phyloP scores from a whole-genome alignment of 2,329 filamentous ascomycete genomes.

The Arthrobotrys musiformis region DNA sequence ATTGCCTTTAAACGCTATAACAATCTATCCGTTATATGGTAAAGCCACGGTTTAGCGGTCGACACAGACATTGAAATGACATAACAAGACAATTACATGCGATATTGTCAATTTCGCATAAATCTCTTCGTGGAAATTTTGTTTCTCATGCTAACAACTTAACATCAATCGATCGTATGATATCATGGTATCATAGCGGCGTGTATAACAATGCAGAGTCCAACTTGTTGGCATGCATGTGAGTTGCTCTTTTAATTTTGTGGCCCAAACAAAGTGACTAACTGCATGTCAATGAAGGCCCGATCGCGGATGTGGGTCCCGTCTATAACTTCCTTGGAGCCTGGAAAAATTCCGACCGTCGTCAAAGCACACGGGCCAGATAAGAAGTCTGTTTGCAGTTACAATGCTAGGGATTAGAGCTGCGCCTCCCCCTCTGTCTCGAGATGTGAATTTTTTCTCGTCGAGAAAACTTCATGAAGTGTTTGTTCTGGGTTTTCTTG shows the following conservation, averaged over 20 bases:
- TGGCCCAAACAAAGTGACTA: neutral
- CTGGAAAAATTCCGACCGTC: conserved; percentile 23
- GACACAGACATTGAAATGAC: neutral
- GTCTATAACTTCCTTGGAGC: conserved; percentile 22
- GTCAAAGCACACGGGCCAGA: conserved; percentile 50
- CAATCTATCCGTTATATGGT: conserved; percentile 2
- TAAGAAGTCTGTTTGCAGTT: conserved; percentile 3
- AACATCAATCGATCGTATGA: neutral
- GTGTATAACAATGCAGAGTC: neutral
- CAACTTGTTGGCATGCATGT: conserved; percentile 4
- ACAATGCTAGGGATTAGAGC: conserved; percentile 38
- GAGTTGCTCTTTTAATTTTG: neutral
- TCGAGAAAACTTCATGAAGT: conserved; percentile 16
- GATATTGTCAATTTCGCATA: conserved; percentile 13
- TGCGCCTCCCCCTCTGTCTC: conserved; percentile 55
- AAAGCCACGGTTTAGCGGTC: conserved; percentile 1
- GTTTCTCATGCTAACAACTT: neutral
- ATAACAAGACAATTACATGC: neutral
- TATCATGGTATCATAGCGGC: conserved; percentile 8
- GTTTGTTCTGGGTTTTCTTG: conserved; percentile 29
- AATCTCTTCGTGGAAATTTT: neutral
- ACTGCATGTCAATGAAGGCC: neutral
- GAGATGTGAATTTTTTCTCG: conserved; percentile 38
- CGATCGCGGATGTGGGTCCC: conserved; percentile 17
- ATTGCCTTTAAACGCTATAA: neutral